These are phyloP conservation scores for Colletotrichum echinochloae DNA, from an alignment of 2,329 filamentous ascomycete genomes.

Conservation along the genomic window DNA sequence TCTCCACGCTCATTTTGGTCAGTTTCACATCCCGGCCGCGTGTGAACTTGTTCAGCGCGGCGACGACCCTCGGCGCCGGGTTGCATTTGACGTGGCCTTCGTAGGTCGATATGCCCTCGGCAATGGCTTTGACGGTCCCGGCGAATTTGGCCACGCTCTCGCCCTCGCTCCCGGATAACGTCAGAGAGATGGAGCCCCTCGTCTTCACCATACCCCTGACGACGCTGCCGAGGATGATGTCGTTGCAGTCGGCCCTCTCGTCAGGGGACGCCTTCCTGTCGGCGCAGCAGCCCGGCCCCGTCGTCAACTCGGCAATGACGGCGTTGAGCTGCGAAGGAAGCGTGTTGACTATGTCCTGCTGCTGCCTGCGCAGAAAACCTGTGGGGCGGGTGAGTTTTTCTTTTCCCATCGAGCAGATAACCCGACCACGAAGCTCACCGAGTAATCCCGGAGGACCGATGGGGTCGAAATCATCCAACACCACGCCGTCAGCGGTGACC, in stretches of 20 bases:
- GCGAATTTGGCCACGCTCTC: background rate
- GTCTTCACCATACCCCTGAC: background rate
- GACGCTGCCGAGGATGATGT: constrained; percentile 20
- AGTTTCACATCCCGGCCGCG: background rate
- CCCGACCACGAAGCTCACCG: background rate
- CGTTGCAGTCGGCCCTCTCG: constrained; percentile 10
- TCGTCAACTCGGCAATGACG: background rate
- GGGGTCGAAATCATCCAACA: constrained; percentile 4
- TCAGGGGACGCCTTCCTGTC: background rate
- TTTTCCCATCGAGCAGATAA: no score
- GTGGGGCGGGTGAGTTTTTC: background rate
- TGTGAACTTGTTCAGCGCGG: rapidly evolving
- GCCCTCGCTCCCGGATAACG: background rate
- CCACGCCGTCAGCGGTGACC: background rate
- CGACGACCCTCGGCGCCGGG: background rate
- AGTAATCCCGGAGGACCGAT: constrained; percentile 20
- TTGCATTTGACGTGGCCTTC: background rate
- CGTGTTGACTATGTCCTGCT: background rate
- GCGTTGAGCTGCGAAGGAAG: constrained; percentile 9
- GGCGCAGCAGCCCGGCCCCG: background rate
- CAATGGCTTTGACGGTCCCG: background rate
- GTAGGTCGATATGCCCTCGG: background rate
- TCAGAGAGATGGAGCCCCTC: background rate
- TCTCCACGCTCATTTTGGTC: background rate
- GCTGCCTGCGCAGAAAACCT: constrained; percentile 14